Base-by-base conservation (phyloP, 2,329 filamentous ascomycete genomes). In the Blastomyces percursus region DNA sequence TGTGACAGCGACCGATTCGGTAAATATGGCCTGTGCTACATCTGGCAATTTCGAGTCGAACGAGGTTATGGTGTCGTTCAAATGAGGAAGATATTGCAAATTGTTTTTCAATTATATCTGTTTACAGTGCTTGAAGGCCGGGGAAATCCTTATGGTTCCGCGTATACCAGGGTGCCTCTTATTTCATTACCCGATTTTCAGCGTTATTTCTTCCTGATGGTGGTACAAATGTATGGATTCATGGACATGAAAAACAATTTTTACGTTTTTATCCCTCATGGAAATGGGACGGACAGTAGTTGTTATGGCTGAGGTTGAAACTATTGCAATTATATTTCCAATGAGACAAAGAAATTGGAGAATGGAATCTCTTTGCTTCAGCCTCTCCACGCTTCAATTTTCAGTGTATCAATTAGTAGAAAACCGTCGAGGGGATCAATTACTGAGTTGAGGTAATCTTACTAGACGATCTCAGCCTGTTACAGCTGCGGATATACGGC, bases 11-110 rank as follows among this genome's bases (percentile, higher is more conserved):
- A 62, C 65, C n/a, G 66, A 71, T 50, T 60, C 72, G 19, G 56
- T 64, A n/a, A 57, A 68, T 14, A 54, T 71, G 1, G 60, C 60
- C 2, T 66, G 64, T 32, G 67, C 66, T 16, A 52, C 61, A n/a
- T 61, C 64, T 12, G 69, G 72, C 9, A 64, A 68, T 24, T 73
- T 71, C 62, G 38, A 48, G 9, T 74, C 71, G 1, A 70, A 73
- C 63, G 40, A 61, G 12, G 65, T 62, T 1, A 1, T 56, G n/a
- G 38, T 70, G n/a, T 40, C 19, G 51, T 54, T 58, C 8, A 32
- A 59, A 32, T 55, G 52, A 38, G 9, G 50, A 9, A 21, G 32
- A 55, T 38, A 38, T 21, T 35, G 30, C 9, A 21, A 1, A 55
- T 55, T 27, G 19, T 38, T 19, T 4, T 11, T 11, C 19, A 11